These are phyloP conservation scores for Elaeagnus macrophylla DNA, from an alignment of 306 rosid species.

Conservation along the genomic window DNA sequence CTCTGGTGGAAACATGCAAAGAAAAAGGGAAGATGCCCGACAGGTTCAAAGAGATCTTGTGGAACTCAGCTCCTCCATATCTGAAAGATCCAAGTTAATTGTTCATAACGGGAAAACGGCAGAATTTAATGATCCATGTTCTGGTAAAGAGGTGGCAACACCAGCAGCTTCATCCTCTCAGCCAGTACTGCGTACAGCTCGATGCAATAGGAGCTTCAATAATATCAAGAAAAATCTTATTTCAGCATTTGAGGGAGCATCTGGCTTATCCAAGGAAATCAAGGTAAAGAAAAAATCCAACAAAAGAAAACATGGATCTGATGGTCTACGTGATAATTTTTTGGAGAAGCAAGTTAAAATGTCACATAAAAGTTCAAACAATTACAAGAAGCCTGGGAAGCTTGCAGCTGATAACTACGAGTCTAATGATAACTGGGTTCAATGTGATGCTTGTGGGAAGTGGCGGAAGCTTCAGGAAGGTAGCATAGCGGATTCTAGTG, in stretches of 20 bases:
- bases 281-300: constrained; percentile 25
- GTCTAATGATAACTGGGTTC: constrained; percentile 71
- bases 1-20: constrained; percentile 20
- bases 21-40: constrained; percentile 38
- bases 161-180: constrained; percentile 37
- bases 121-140: constrained; percentile 26
- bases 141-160: constrained; percentile 31
- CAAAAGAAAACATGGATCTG: constrained; percentile 24
- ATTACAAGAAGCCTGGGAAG: constrained; percentile 23
- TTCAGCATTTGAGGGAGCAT: constrained; percentile 37
- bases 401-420: constrained; percentile 25
- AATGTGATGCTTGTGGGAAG: constrained; percentile 85
- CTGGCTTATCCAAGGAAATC: constrained; percentile 24
- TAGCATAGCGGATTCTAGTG: constrained; percentile 38
- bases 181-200: constrained; percentile 29
- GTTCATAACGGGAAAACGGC: constrained; percentile 27
- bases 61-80: constrained; percentile 28
- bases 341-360: constrained; percentile 26
- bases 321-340: constrained; percentile 23
- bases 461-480: constrained; percentile 80
- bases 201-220: constrained; percentile 46
- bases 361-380: constrained; percentile 28
- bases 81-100: constrained; percentile 54
- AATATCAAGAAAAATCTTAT: constrained; percentile 44
- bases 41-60: constrained; percentile 30